These are phyloP conservation scores for Trichocladium uniseriatum DNA, from an alignment of 495 filamentous ascomycete genomes.

Conservation along the genomic window DNA sequence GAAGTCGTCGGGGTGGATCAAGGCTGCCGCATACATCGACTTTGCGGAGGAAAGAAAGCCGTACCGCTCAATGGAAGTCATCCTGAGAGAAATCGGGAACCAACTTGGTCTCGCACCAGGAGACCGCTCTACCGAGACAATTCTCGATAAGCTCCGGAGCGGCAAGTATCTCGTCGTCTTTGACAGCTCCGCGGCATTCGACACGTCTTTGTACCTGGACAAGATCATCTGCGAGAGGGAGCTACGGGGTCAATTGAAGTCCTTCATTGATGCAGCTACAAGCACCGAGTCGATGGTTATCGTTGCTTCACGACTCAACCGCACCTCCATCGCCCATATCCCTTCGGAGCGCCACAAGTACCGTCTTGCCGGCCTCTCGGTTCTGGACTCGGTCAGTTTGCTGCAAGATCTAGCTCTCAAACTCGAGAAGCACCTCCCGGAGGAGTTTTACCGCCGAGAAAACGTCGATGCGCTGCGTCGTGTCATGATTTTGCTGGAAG, in stretches of 20 bases:
- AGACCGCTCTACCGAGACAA: background rate
- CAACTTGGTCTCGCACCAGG: background rate
- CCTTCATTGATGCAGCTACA: background rate
- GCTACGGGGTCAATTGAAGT: background rate
- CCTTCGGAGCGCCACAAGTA: background rate
- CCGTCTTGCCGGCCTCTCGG: background rate
- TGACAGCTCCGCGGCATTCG: background rate
- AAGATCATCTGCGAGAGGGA: background rate
- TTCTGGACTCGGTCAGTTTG: background rate
- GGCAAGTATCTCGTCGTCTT: background rate
- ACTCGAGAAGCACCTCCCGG: background rate
- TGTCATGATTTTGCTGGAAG: background rate
- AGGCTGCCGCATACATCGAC: background rate
- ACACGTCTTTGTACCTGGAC: background rate
- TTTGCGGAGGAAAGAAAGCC: background rate
- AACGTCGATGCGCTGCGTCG: slow-evolving; percentile 1
- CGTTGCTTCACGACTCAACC: background rate
- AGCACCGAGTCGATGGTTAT: background rate
- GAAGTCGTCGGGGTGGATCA: slow-evolving; percentile 1
- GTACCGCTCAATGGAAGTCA: background rate
- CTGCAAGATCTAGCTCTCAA: background rate
- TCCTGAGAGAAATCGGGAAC: background rate
- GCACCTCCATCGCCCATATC: background rate
- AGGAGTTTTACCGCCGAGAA: background rate
- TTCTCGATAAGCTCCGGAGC: background rate